Conservation (phyloP, 805 yeast species). For the Candida tibetensis region DNA sequence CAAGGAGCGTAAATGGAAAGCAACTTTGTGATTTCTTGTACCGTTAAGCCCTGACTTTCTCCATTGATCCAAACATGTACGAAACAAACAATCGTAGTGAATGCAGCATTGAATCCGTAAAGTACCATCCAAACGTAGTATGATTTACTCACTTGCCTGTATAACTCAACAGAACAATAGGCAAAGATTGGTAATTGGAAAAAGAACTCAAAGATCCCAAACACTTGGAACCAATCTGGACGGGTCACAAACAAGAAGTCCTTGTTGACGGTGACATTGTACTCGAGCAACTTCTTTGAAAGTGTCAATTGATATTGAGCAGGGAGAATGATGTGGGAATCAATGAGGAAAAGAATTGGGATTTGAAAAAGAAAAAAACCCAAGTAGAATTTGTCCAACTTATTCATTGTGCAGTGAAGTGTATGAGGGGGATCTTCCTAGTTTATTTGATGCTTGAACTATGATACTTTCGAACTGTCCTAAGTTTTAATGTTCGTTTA, state of each 20-base stretch:
- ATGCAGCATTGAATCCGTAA: constrained; percentile 81
- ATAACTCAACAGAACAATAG: constrained; percentile 22
- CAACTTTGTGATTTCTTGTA: constrained; percentile 41
- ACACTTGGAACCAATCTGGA: constrained; percentile 72
- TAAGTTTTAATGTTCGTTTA: no score
- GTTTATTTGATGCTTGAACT: no score
- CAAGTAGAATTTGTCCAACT: constrained; percentile 44
- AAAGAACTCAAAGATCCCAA: constrained; percentile 68
- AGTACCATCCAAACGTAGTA: constrained; percentile 40
- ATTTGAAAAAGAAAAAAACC: constrained; percentile 62
- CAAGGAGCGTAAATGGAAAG: constrained; percentile 67
- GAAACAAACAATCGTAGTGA: constrained; percentile 76
- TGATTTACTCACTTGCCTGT: constrained; percentile 6
- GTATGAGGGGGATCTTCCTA: no score
- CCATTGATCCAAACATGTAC: constrained; percentile 42
- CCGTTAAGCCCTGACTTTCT: constrained; percentile 36
- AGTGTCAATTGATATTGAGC: constrained; percentile 40
- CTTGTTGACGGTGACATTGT: constrained; percentile 63
- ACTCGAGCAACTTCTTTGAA: constrained; percentile 49
- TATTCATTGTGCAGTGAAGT: background rate
- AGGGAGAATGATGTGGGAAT: constrained; percentile 70
- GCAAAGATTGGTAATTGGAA: constrained; percentile 79
- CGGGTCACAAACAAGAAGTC: constrained; percentile 62
- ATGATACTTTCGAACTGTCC: no score
- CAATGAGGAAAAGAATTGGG: constrained; percentile 73